phyloP scores from a whole-genome alignment of 1,139 yeast genomes.

The Taphrina flavorubra region DNA sequence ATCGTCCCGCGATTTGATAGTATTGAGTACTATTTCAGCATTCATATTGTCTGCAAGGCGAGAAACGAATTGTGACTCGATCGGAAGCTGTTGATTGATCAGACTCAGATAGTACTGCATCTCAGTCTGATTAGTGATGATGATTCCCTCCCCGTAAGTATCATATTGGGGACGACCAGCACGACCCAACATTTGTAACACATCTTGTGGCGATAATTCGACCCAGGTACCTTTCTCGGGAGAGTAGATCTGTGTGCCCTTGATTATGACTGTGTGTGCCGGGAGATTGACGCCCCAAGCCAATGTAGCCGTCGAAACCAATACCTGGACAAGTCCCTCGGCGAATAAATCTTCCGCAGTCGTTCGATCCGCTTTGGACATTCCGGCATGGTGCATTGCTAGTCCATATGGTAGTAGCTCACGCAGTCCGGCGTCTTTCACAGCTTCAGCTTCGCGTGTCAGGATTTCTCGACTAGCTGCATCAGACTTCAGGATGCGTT shows the following conservation, averaged over 20 bases:
- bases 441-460: conserved; percentile 65
- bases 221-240: conserved; percentile 91
- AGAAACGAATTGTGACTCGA: conserved; percentile 82
- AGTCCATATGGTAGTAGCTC: conserved; percentile 73
- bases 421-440: conserved; percentile 62
- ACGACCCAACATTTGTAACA: conserved; percentile 90
- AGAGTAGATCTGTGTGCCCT: conserved; percentile 92
- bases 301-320: conserved; percentile 91
- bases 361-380: conserved; percentile 72
- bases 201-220: conserved; percentile 90
- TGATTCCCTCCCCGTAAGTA: conserved; percentile 89
- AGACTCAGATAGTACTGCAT: conserved; percentile 87
- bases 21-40: conserved; percentile 84
- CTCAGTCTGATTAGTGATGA: conserved; percentile 85
- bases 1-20: conserved; percentile 64
- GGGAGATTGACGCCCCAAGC: conserved; percentile 99
- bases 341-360: conserved; percentile 86
- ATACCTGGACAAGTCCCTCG: conserved; percentile 77
- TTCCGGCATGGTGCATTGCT: conserved; percentile 96
- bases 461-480: conserved; percentile 70
- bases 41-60: conserved; percentile 75
- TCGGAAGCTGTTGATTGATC: conserved; percentile 86
- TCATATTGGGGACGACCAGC: conserved; percentile 98
- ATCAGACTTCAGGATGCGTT: conserved; percentile 59
- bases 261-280: conserved; percentile 92